phyloP scores from a whole-genome alignment of 225 moss, liverwort and hornwort species.

The Pseudisothecium myosuroides region DNA sequence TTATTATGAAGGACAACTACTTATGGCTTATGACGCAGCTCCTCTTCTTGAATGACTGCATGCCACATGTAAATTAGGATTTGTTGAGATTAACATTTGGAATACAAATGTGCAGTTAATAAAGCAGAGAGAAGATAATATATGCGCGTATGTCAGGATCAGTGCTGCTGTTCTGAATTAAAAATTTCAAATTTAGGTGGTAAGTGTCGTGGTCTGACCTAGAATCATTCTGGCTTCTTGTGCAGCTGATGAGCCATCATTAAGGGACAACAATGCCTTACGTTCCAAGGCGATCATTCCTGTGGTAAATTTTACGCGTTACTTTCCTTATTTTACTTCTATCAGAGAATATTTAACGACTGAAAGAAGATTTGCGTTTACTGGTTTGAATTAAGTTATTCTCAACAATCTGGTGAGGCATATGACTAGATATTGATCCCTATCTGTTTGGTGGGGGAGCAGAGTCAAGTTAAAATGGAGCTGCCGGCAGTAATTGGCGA shows the following conservation, averaged over 20 bases:
- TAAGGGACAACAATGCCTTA: constrained; percentile 59
- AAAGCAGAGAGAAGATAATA: background rate
- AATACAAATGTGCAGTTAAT: background rate
- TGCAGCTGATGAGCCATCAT: constrained; percentile 63
- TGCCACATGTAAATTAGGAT: background rate
- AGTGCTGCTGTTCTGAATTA: background rate
- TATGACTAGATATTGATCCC: background rate
- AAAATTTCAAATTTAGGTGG: background rate
- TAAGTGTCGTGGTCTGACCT: background rate
- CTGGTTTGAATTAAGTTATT: background rate
- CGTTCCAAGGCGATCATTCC: constrained; percentile 56
- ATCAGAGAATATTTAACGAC: background rate
- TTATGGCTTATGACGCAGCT: background rate
- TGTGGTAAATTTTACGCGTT: constrained; percentile 27
- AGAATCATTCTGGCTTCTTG: background rate
- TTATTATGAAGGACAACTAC: background rate
- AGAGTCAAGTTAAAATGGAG: constrained; percentile 93
- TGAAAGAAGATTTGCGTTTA: background rate
- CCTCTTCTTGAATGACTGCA: background rate
- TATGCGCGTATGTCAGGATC: background rate
- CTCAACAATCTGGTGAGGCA: background rate
- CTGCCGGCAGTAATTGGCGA: constrained; percentile 86
- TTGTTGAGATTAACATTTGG: background rate
- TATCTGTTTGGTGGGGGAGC: background rate
- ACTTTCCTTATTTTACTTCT: background rate